Evolutionary conservation across 306 rosid species (phyloP), one percentile per base, ranked within the genome.

Genomic region (Canavalia gladiata): DNA sequence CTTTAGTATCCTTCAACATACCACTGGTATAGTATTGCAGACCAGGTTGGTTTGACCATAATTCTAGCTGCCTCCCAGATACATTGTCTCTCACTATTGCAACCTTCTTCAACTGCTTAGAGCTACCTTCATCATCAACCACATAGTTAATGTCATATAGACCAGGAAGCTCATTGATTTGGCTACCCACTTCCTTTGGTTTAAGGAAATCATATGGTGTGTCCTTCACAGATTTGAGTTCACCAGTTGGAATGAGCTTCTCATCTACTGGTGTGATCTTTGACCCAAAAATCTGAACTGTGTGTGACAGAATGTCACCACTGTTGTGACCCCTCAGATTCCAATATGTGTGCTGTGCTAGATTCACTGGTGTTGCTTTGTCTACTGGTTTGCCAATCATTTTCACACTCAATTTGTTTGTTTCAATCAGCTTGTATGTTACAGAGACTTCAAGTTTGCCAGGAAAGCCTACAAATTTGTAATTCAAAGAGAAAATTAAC

Each of bases 311-410:
- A 57, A 87, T 83, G 74, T 84, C 80, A 5, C 93, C 90, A 8
- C 88, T 84, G 52, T 76, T 9, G 10, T 89, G 95, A 5, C 92
- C 92, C 12, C 83, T 60, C 1, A 91, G 68, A 12, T 91, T 91
- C 95, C 93, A 89, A 85, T 87, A 83, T 1, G 90, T 29, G 30
- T 86, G 93, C 8, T 91, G 93, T 1, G 91, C 91, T 8, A 86
- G 56, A 58, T 91, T 91, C 46, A 89, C 90, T 13, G 91, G 92
- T 4, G 92, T 89, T 68, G 89, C 74, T 64, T 91, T 76, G 82
- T 87, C 86, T 1, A 71, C 43, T 34, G 95, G 35, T 31, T 49
- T 64, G 0, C 91, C 91, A 42, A 28, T 67, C 90, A 89, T 87
- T 72, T 65, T 84, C 29, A 91, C 88, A 0, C 33, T 79, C 11